Conservation (phyloP, 2,329 filamentous ascomycete species). For the Stemphylium lycopersici region DNA sequence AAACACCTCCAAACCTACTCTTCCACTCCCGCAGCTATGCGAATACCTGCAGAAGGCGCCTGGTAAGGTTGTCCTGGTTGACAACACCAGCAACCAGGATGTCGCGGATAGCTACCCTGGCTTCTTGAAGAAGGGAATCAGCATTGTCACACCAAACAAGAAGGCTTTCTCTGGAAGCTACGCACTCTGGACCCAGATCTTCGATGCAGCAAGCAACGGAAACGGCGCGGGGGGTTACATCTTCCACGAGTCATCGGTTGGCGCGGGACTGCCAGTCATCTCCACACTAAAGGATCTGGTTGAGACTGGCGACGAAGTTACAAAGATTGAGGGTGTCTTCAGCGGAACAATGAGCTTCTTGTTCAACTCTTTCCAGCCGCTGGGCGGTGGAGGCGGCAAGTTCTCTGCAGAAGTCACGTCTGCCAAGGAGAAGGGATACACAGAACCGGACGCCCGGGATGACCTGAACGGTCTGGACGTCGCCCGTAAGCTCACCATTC, state of each 20-base stretch:
- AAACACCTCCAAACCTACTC: constrained; percentile 67
- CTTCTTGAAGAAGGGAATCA: constrained; percentile 81
- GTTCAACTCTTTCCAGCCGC: constrained; percentile 95
- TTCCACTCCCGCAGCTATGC: constrained; percentile 72
- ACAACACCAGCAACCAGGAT: constrained; percentile 92
- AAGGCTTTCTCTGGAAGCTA: constrained; percentile 90
- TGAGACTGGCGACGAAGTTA: constrained; percentile 89
- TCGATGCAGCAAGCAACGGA: constrained; percentile 71
- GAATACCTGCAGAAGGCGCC: constrained; percentile 80
- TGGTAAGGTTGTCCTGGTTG: constrained; percentile 80
- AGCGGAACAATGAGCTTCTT: constrained; percentile 97
- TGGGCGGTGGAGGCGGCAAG: constrained; percentile 73
- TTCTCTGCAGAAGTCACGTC: constrained; percentile 93
- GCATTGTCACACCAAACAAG: constrained; percentile 96
- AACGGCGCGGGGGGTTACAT: constrained; percentile 72
- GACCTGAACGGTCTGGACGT: constrained; percentile 89
- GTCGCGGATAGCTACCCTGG: constrained; percentile 83
- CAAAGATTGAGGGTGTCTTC: constrained; percentile 94
- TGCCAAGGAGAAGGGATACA: constrained; percentile 92
- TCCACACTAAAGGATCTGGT: constrained; percentile 94
- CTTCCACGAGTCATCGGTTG: constrained; percentile 95
- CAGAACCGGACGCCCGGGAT: constrained; percentile 84
- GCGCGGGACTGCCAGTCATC: constrained; percentile 90
- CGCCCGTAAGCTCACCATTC: constrained; percentile 93
- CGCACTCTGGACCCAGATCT: constrained; percentile 86